Percentiles rank a stretch among this genome's conserved stretches.
phyloP scores from a whole-genome alignment of 164 flowering plant genomes.

The Magnolia kwangsiensis region DNA sequence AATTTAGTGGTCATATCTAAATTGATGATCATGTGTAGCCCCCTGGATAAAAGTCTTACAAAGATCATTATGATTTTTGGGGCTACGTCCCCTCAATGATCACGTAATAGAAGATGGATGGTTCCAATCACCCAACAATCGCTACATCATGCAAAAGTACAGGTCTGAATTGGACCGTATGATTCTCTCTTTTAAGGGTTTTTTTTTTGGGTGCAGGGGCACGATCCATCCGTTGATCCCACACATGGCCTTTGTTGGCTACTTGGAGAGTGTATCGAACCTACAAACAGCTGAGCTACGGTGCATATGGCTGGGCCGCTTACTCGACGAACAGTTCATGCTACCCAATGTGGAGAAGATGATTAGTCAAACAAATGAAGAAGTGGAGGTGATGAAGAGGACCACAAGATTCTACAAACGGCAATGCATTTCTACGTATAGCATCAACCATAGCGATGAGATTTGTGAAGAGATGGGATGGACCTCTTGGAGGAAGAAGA shows the following conservation, averaged over 20 bases:
- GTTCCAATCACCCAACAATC: not conserved
- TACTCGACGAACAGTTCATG: slow-evolving; percentile 56
- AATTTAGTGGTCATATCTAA: no score
- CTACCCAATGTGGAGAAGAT: slow-evolving; percentile 68
- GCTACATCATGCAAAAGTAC: not conserved
- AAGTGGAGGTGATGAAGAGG: slow-evolving; percentile 61
- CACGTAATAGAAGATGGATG: not conserved
- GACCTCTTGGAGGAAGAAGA: slow-evolving; percentile 78
- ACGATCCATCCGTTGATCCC: slow-evolving; percentile 85
- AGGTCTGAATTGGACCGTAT: not conserved
- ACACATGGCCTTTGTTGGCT: slow-evolving; percentile 84
- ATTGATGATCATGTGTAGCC: not conserved
- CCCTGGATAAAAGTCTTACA: no score
- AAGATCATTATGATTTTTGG: not conserved
- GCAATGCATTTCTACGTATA: slow-evolving; percentile 81
- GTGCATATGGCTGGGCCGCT: slow-evolving; percentile 70
- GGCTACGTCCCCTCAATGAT: not conserved
- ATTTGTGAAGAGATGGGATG: slow-evolving; percentile 93
- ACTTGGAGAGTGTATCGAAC: slow-evolving; percentile 72
- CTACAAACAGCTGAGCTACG: slow-evolving; percentile 78
- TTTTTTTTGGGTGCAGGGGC: slow-evolving; percentile 34
- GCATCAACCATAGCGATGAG: slow-evolving; percentile 82
- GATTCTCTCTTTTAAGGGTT: not conserved
- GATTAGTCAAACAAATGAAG: slow-evolving; percentile 54
- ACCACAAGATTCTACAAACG: slow-evolving; percentile 83